Conservation (phyloP, 148 eudicot species). For the Bassia scoparia region DNA sequence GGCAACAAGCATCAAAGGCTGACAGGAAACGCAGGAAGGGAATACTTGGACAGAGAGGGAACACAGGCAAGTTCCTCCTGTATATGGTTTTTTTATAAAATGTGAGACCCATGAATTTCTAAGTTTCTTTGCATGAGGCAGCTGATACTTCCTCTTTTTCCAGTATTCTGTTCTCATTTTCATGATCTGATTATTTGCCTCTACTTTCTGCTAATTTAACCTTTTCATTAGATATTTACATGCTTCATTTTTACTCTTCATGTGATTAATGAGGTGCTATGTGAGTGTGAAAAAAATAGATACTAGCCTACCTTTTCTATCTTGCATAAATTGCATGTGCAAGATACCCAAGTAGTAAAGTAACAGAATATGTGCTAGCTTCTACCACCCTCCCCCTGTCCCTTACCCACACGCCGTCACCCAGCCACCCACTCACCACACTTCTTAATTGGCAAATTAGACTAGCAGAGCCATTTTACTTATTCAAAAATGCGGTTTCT, state of each 20-base stretch:
- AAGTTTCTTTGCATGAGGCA: slow-evolving; percentile 4
- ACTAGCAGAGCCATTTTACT: background rate
- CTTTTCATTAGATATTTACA: background rate
- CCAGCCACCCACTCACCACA: too few species aligned
- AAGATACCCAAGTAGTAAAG: background rate
- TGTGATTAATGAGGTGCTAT: background rate
- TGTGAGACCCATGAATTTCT: slow-evolving; percentile 6
- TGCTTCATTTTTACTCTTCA: background rate
- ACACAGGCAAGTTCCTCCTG: slow-evolving; percentile 55
- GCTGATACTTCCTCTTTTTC: background rate
- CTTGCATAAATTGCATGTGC: background rate
- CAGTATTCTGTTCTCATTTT: background rate
- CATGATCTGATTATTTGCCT: slow-evolving; percentile 14
- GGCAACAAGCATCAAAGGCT: slow-evolving; percentile 60
- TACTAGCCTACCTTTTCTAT: background rate
- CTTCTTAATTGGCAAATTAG: background rate
- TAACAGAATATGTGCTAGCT: background rate
- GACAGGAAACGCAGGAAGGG: slow-evolving; percentile 94
- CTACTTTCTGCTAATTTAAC: background rate
- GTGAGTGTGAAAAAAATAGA: background rate
- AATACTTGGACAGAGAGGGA: slow-evolving; percentile 97
- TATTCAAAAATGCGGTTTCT: background rate
- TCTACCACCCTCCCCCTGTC: too few species aligned
- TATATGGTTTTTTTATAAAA: slow-evolving; percentile 8
- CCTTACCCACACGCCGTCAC: too few species aligned